Evolutionary conservation across 768 basidiomycete species (phyloP), one percentile per base, ranked within the genome.

Genomic region (Roridomyces roridus): DNA sequence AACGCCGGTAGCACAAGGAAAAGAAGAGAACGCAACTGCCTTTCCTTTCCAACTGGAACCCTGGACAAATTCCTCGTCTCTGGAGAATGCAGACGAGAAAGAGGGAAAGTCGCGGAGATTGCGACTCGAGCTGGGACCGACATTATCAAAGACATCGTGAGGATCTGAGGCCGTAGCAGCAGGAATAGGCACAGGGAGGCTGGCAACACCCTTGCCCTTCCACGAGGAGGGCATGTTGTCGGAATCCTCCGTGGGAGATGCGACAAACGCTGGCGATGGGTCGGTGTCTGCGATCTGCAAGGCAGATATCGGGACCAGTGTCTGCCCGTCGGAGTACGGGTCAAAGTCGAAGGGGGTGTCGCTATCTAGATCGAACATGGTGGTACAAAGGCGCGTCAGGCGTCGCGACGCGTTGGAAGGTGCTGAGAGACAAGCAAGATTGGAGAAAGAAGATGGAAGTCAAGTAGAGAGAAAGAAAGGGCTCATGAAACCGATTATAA

Each of bases 131-230:
- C 63, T 55, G 55, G 45, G 44, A 25, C 58, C 60, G 18, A 37
- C 47, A 34, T 71, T 55, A 62, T 77, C 75, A 67, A 78, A 78
- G 54, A 77, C 47, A 74, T 81, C 79, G 69, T 76, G 72, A 51
- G 71, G 64, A 55, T 74, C 65, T 20, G 73, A 51, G 37, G 68
- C 53, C 51, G 65, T 57, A 35, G 70, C 71, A 31, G 62, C 37
- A 28, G 69, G 72, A 56, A 87, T 85, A 53, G 80, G 76, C 69
- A 86, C 66, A 18, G 86, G 84, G 31, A 34, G 31, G 62, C 74
- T 78, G 23, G 83, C 78, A 40, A 78, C 74, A 36, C 72, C 76
- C 70, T 88, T 87, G 49, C 86, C 86, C 69, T 88, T 87, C 62
- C 65, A 75, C 20, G 66, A 60, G 20, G 65, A 53, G 31, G 14